These are phyloP conservation scores for Cystofilobasidium capitatum DNA, from an alignment of 768 basidiomycete species.

Conservation along the genomic window DNA sequence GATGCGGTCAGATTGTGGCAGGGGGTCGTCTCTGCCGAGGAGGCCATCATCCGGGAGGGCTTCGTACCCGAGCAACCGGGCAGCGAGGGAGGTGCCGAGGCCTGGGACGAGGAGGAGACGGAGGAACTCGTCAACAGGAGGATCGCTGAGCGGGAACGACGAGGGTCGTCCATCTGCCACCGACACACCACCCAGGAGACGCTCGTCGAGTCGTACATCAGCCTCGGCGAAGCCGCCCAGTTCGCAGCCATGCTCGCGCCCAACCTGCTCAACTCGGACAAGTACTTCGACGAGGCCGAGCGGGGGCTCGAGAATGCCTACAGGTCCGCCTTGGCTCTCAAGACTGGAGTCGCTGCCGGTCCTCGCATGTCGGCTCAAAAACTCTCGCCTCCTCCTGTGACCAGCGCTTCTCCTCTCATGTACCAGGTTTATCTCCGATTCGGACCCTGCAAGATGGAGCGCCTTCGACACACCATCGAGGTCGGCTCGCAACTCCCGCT, in stretches of 20 bases:
- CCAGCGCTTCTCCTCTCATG: neutral
- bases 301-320: constrained; percentile 10
- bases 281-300: constrained; percentile 23
- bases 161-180: constrained; percentile 14
- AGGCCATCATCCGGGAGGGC: constrained; percentile 31
- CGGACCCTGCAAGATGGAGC: constrained; percentile 21
- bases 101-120: constrained; percentile 14
- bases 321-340: neutral
- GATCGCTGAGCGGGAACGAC: neutral
- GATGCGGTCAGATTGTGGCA: constrained; percentile 34
- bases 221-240: constrained; percentile 12
- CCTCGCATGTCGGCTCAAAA: neutral
- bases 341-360: neutral
- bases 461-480: constrained; percentile 13
- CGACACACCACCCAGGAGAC: neutral
- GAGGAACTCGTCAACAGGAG: neutral
- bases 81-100: constrained; percentile 24
- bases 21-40: constrained; percentile 34
- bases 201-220: constrained; percentile 12
- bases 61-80: neutral
- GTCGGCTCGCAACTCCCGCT: constrained; percentile 17
- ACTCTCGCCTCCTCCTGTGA: neutral
- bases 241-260: constrained; percentile 20
- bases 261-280: constrained; percentile 13
- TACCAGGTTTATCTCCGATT: constrained; percentile 13